phyloP scores from a whole-genome alignment of 768 basidiomycete species.

The Tylopilus cervinicoccineus region DNA sequence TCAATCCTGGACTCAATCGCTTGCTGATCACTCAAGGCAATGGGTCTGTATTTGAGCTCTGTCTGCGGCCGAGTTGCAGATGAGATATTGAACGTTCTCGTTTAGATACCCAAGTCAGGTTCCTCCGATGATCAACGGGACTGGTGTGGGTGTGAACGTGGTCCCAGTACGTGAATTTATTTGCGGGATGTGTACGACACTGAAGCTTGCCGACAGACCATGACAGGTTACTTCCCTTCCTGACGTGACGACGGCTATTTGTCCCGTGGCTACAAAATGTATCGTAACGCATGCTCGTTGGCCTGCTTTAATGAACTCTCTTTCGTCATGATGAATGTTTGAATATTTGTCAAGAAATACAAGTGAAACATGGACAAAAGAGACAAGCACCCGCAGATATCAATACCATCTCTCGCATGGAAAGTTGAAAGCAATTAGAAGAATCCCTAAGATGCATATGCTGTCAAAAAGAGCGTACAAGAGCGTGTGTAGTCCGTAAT shows the following conservation, averaged over 20 bases:
- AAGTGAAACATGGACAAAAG: background rate
- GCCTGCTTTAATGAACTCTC: slow-evolving; percentile 24
- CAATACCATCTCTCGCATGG: background rate
- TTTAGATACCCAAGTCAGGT: slow-evolving; percentile 59
- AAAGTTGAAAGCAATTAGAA: slow-evolving; percentile 18
- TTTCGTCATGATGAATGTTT: slow-evolving; percentile 2
- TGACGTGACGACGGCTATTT: background rate
- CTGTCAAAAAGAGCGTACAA: slow-evolving; percentile 1
- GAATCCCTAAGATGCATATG: slow-evolving; percentile 18
- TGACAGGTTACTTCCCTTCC: slow-evolving; percentile 57
- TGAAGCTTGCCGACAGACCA: slow-evolving; percentile 36
- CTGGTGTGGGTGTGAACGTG: slow-evolving; percentile 44
- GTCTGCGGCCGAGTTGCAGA: background rate
- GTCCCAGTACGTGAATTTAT: slow-evolving; percentile 49
- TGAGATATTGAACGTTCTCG: slow-evolving; percentile 6
- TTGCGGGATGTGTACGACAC: background rate
- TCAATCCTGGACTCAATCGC: slow-evolving; percentile 72
- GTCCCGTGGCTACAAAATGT: slow-evolving; percentile 15
- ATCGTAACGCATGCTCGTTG: slow-evolving; percentile 25
- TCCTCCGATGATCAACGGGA: slow-evolving; percentile 56
- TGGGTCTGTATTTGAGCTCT: slow-evolving; percentile 33
- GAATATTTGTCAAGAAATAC: slow-evolving; percentile 13
- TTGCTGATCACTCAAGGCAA: slow-evolving; percentile 75
- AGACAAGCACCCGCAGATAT: background rate
- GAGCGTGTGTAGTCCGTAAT: background rate